Base-by-base conservation (phyloP, 306 rosid genomes). In the Trifolium repens region DNA sequence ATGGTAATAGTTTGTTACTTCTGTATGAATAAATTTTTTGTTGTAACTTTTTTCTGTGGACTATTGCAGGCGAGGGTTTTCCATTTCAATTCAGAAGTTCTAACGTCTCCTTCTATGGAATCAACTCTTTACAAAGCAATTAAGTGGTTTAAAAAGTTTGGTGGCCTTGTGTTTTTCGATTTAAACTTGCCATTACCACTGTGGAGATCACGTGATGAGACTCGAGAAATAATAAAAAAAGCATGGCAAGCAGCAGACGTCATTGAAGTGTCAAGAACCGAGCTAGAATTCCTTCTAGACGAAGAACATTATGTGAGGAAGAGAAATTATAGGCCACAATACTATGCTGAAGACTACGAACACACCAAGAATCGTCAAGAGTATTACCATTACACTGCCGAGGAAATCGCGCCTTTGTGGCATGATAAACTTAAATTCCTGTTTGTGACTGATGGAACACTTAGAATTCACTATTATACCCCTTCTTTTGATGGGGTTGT, bases 231-330 rank as follows among this genome's bases (percentile, higher is more conserved):
- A 50, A 89, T 96, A n/a, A 85, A 76, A 62, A 87, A 75, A 70
- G 92, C 98, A 69, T 96, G 99, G 99, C 81, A 81, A 5, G 87
- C 87, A 76, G 96, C 98, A 16, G 79, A 92, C 79, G 74, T 90
- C 42, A 83, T 96, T 5, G 97, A 92, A 84, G 88, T 96, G 71
- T 88, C 99, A 17, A 89, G 90, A 86, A 80, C 78, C 16, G 98
- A 96, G 85, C 79, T 92, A 71, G 97, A 96, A 73, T 92, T 96
- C 75, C 99, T 96, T 74, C 87, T 96, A 24, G 96, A 96, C 66
- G 97, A 96, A 79, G 92, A 87, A 8, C 63, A 80, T 73, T 92
- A 89, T 0, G 91, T 75, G 86, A 80, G 88, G 84, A 89, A 87
- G 76, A 90, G 85, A 79, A 90, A 88, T 10, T 88, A 85, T 76